Conservation (phyloP, 805 yeast genomes). For the Pichia manshurica region DNA sequence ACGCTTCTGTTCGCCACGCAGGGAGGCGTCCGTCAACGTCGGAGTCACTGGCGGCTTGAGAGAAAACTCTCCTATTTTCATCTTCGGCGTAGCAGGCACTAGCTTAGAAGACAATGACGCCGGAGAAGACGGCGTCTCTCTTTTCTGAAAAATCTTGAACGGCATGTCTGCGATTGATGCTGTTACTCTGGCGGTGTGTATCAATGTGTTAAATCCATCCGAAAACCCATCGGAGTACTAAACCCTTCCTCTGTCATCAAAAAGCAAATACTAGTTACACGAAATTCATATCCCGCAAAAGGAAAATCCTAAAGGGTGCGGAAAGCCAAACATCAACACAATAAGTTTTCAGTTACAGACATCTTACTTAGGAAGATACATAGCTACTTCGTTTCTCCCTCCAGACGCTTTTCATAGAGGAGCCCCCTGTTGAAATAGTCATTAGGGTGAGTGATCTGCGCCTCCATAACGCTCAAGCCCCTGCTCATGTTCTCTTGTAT, state of each 20-base stretch:
- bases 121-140: not conserved
- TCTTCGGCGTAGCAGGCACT: slow-evolving; percentile 13
- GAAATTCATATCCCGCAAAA: too few species aligned
- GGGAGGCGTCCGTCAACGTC: slow-evolving; percentile 18
- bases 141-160: slow-evolving; percentile 8
- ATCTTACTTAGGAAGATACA: too few species aligned
- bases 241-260: too few species aligned
- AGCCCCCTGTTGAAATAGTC: slow-evolving; percentile 76
- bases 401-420: slow-evolving; percentile 40
- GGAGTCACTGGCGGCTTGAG: slow-evolving; percentile 15
- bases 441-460: slow-evolving; percentile 79
- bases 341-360: too few species aligned
- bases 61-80: not conserved
- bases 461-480: slow-evolving; percentile 44
- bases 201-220: too few species aligned
- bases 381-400: not conserved
- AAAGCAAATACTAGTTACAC: too few species aligned
- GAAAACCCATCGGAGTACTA: too few species aligned
- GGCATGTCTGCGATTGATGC: not conserved
- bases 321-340: too few species aligned
- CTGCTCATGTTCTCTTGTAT: slow-evolving; percentile 31
- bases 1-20: slow-evolving; percentile 22
- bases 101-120: not conserved
- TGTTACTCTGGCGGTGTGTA: too few species aligned
- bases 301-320: too few species aligned